Evolutionary conservation across 2,329 filamentous ascomycete species (phyloP), one percentile per base, ranked within the genome.

Genomic region (Metarhizium robertsii): DNA sequence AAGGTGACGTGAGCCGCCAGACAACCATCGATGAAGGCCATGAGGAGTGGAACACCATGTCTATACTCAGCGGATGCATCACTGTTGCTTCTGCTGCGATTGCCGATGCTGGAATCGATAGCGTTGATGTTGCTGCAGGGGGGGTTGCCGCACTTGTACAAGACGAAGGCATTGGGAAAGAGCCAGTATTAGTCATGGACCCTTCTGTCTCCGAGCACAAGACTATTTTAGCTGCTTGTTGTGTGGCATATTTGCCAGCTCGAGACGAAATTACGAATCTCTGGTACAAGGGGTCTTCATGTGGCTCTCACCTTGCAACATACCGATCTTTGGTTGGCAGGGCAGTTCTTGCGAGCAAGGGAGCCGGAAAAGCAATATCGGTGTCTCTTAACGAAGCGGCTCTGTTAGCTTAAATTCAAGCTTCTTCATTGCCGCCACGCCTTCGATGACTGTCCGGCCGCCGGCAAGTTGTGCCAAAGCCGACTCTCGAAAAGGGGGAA

Each of bases 31-130:
- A 73, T 29, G 71, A 74, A 61, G 76, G 74, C 8, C 80, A 84
- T 57, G 84, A 85, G 59, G 83, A 87, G 14, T 95, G 90, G 86
- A 90, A 91, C 10, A 81, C 88, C 73, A 92, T 97, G 89, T 94
- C 89, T 68, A 88, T 96, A 48, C 75, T 99, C 20, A 86, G 90
- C 30, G 90, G 90, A 1, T 96, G 92, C 67, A 91, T 99, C 63
- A 97, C 91, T 0, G 92, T 95, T 55, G 90, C 92, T 10, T 92
- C 91, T 54, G 92, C 92, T 10, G 94, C 94, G 14, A 84, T 99
- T 66, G 88, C 88, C 2, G 94, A 99, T 73, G 94, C 94, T 1
- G 91, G 91, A 8, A 96, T 99, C 58, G 94, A 99, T 67, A 96
- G 91, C 67, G 86, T 97, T 50, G 94, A 96, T 73, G 81, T 92